These are phyloP conservation scores for Plasmodium adleri DNA, from an alignment of 169 alveolate species.

Conservation along the genomic window DNA sequence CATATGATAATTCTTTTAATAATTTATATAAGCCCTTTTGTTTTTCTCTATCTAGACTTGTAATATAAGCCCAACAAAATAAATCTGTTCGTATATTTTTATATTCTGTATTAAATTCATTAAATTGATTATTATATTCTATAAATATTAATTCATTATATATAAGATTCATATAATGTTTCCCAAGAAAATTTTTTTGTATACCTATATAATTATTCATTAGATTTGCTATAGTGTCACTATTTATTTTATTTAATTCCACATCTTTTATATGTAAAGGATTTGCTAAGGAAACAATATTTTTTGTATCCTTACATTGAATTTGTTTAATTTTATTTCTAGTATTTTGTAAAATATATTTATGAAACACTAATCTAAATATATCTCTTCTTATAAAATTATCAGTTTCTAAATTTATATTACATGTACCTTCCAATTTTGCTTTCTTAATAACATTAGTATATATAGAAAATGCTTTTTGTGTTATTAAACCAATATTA, in stretches of 20 bases:
- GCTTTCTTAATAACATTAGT: slow-evolving; percentile 58
- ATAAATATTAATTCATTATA: slow-evolving; percentile 63
- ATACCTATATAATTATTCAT: slow-evolving; percentile 60
- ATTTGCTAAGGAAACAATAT: slow-evolving; percentile 65
- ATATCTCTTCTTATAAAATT: slow-evolving; percentile 74
- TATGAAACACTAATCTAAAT: slow-evolving; percentile 43
- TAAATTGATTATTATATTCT: slow-evolving; percentile 76
- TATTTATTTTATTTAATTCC: slow-evolving; percentile 53
- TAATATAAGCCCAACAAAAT: slow-evolving; percentile 75
- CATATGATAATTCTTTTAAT: slow-evolving; percentile 55
- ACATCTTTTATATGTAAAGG: slow-evolving; percentile 66
- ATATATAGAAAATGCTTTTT: slow-evolving; percentile 59
- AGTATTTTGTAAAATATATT: slow-evolving; percentile 38
- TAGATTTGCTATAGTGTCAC: slow-evolving; percentile 66
- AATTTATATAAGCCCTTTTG: slow-evolving; percentile 70
- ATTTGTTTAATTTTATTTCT: slow-evolving; percentile 48
- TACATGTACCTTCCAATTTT: slow-evolving; percentile 27
- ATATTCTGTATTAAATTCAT: slow-evolving; percentile 63
- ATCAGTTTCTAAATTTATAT: slow-evolving; percentile 47
- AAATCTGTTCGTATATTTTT: slow-evolving; percentile 69
- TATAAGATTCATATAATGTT: slow-evolving; percentile 34
- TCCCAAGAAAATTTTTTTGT: slow-evolving; percentile 66
- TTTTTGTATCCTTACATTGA: slow-evolving; percentile 61
- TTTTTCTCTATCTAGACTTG: slow-evolving; percentile 72
- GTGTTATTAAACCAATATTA: slow-evolving; percentile 25